Base-by-base conservation (phyloP, 768 basidiomycete species). In the Termitomyces sp. region DNA sequence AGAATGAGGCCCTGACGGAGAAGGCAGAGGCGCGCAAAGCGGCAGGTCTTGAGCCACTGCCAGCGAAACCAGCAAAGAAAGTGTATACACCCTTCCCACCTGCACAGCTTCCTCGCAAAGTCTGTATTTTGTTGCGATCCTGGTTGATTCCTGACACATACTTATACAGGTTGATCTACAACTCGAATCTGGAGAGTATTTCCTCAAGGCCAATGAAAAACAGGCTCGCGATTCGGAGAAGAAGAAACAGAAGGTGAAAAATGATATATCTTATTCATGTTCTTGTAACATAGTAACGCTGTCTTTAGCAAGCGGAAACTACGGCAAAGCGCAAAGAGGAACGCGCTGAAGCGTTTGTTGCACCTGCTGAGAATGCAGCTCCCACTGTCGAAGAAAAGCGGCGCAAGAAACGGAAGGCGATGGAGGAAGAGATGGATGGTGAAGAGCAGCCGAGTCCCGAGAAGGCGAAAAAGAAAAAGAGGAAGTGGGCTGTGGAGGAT, bases 1-100 rank as follows among this genome's bases (percentile, higher is more conserved):
- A 96, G 78, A 92, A 96, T 63, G 89, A 90, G 50, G 78, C 71
- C 48, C 55, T 86, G 17, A 75, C 79, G 21, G 69, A 78, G 40
- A 87, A 86, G 68, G 77, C 81, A 30, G 83, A 81, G 62, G 85
- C 85, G 15, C 79, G 85, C 48, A 75, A 79, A 60, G 83, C 81
- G 49, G 89, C 85, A n/a, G 88, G 86, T 4, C 65, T 88, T 21
- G 78, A 78, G 15, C 68, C 75, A n/a, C 64, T 74, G 60, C 75
- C 77, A 52, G 73, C 79, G 48, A 71, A 85, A 64, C 76, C 75
- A 21, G 78, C 83, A 63, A 96, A 95, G 83, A 96, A 96, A 70
- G 78, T 85, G 15, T 98, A 98, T 71, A 98, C 97, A n/a, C 97
- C 97, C 1, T 99, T 98, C 83, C 97, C 97, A 38, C 97, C 97